Base-by-base conservation (phyloP, 176 grass and related monocot species). In the Stipa capillata region DNA sequence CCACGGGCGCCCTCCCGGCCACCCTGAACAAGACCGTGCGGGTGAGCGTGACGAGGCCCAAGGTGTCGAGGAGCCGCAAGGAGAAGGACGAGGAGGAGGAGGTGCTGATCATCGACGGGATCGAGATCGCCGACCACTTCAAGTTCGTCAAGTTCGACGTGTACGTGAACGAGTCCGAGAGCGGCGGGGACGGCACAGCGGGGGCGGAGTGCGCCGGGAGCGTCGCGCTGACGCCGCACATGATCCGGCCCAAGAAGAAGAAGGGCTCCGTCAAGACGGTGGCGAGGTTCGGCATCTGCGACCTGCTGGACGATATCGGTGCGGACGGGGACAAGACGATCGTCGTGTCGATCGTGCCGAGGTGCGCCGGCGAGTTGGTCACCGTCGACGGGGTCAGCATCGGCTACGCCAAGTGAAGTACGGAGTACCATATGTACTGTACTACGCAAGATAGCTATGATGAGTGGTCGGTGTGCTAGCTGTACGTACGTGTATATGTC, bases 131-230 rank as follows among this genome's bases (percentile, higher is more conserved):
- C 34, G 63, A 86, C 52, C 67, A 65, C 34, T 65, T 11, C 74
- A 51, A 35, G 67, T 90, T 43, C 78, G 36, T 96, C 78, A 90
- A 96, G 90, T 92, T 96, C 83, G 93, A 96, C 61, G 93, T 90
- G 44, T 79, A 65, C 27, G 61, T 96, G 24, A 96, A 92, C 69
- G 40, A 31, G 18, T 13, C 55, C 1, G 70, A 85, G 1, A 12
- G 48, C 32, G n/a, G n/a, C n/a, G 82, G 73, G 6, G 83, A 27
- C 11, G 65, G 59, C 16, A 34, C 18, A 21, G 69, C 87, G 1
- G 42, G 59, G 1, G 82, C 65, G 27, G 85, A 84, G 83, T 87
- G 89, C 64, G 93, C 90, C 11, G 93, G 90, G 12, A 93, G 90
- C 82, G 49, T 92, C 45, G 76, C 76, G 36, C 31, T 88, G 1